Base-by-base conservation (phyloP, 768 basidiomycete species). In the Russula olivacea region DNA sequence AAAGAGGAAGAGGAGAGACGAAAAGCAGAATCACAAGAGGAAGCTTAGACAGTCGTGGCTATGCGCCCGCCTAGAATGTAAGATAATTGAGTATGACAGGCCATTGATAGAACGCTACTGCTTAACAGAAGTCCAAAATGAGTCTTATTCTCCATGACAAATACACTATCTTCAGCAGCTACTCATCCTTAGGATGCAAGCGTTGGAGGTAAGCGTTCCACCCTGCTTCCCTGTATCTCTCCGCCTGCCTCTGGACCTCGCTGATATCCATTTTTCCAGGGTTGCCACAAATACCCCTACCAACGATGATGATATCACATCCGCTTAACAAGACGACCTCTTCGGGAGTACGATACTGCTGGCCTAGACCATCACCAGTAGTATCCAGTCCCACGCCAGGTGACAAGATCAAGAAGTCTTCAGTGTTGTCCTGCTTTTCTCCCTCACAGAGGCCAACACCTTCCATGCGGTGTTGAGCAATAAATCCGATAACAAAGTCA, bases 241-340 rank as follows among this genome's bases (percentile, higher is more conserved):
- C 83, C n/a, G 94, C 93, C 71, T 92, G 88, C 21, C 79, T 77
- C 36, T 78, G 76, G 40, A 85, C 82, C 57, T 80, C 79, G 12
- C 76, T 75, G 1, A 80, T 74, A 41, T 80, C 74, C 19, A 79
- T 69, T 25, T 76, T 75, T 36, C 75, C 76, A 15, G 78, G 77
- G 50, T 81, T 78, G 21, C 91, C 93, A 73, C 97, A 95, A 43
- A 99, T 87, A 0, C 97, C 97, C 63, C 97, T 79, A 32, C 97
- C 97, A 51, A 99, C 97, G 63, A 99, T 98, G 71, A 98, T 98
- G 23, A 98, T 82, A 76, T 99, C 97, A 72, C 91, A 91, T 32
- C 93, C 95, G 50, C 82, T 83, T 50, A 88, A 84, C 19, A 83
- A 71, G 32, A 99, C 77, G 28, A 95, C 95, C 72, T 95, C 81